phyloP scores from a whole-genome alignment of 2,329 filamentous ascomycete species.

The Colletotrichum spinosum region DNA sequence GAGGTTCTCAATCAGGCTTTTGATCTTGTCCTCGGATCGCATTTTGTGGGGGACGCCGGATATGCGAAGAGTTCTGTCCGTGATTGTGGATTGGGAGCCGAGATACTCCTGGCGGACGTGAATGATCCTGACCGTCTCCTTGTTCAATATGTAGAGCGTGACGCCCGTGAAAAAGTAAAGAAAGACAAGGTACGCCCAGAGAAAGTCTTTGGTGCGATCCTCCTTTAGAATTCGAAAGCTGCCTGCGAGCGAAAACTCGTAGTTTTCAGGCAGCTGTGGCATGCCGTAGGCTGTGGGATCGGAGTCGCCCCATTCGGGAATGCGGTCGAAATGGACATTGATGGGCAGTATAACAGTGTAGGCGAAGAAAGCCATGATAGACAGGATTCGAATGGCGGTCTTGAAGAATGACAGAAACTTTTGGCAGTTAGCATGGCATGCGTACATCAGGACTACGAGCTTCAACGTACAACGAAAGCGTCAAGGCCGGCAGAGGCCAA shows the following conservation, averaged over 20 bases:
- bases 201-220: conserved; percentile 62
- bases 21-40: conserved; percentile 84
- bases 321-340: conserved; percentile 71
- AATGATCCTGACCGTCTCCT: conserved; percentile 87
- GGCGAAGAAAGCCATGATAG: conserved; percentile 84
- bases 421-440: neutral
- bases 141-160: conserved; percentile 84
- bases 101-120: conserved; percentile 89
- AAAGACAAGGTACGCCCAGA: conserved; percentile 96
- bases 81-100: conserved; percentile 93
- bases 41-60: conserved; percentile 87
- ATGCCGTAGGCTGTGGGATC: too few relatives aligned
- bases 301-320: too few relatives aligned
- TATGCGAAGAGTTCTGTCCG: conserved; percentile 91
- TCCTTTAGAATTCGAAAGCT: too few relatives aligned
- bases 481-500: conserved; percentile 91
- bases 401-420: conserved; percentile 93
- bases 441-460: neutral
- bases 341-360: conserved; percentile 86
- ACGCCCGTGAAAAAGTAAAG: conserved; percentile 91
- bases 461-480: conserved; percentile 81
- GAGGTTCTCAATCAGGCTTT: conserved; percentile 86
- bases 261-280: conserved; percentile 38
- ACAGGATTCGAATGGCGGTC: conserved; percentile 88
- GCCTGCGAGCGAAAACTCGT: too few relatives aligned